Conservation (phyloP, 768 basidiomycete species). For the Nevesoporus exiguus region DNA sequence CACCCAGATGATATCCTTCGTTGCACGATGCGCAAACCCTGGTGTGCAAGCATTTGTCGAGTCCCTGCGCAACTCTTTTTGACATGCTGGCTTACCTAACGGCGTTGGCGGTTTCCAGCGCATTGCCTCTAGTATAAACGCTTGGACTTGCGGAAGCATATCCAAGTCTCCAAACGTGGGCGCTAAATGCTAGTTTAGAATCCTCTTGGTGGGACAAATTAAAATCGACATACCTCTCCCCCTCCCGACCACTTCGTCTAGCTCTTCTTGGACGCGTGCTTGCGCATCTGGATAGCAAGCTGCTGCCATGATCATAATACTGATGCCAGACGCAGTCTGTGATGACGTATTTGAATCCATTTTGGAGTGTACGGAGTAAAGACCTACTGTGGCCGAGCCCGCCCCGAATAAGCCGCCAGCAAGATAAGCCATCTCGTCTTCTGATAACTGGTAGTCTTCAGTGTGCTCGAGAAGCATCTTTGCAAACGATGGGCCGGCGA, state of each 20-base stretch:
- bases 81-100: no score
- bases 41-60: no score
- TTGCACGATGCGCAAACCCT: no score
- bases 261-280: neutral
- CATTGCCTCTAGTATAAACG: neutral
- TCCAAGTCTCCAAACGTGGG: no score
- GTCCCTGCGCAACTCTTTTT: no score
- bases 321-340: neutral
- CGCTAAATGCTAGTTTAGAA: no score
- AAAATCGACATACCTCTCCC: no score
- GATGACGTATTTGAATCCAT: no score
- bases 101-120: no score
- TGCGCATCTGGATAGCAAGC: neutral
- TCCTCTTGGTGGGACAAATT: no score
- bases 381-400: constrained; percentile 32
- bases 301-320: neutral
- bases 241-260: neutral
- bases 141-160: neutral
- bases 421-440: constrained; percentile 54
- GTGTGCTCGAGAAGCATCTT: constrained; percentile 50
- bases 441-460: constrained; percentile 43
- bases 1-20: no score
- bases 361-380: no score
- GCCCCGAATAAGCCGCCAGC: constrained; percentile 61
- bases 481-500: constrained; percentile 38